These are phyloP conservation scores for Eucalyptus rudis DNA, from an alignment of 345 rosid species.

Conservation along the genomic window DNA sequence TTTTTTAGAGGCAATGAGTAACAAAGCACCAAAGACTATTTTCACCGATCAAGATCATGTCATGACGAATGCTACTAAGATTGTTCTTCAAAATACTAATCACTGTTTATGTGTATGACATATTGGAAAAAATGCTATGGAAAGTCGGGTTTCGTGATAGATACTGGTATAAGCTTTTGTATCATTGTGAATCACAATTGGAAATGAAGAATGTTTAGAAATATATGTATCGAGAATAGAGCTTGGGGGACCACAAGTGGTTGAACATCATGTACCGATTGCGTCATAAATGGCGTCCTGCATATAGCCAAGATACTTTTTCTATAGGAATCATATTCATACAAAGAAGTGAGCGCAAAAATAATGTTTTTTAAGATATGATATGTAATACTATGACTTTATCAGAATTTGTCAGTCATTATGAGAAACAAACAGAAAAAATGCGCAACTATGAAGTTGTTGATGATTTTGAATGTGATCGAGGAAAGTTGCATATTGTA, in stretches of 20 bases:
- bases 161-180: accelerated
- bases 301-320: accelerated
- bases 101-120: accelerated
- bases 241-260: too few relatives aligned
- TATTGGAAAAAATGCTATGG: too few relatives aligned
- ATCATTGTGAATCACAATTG: too few relatives aligned
- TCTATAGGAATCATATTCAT: accelerated
- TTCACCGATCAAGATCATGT: too few relatives aligned
- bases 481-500: accelerated
- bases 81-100: too few relatives aligned
- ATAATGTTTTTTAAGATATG: too few relatives aligned
- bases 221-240: too few relatives aligned
- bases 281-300: accelerated
- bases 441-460: accelerated
- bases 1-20: accelerated
- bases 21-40: accelerated
- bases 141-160: accelerated
- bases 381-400: accelerated
- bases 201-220: too few relatives aligned
- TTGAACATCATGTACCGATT: accelerated
- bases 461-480: accelerated
- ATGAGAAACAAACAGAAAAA: too few relatives aligned
- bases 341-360: too few relatives aligned
- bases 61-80: too few relatives aligned
- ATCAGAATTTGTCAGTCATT: accelerated